phyloP scores from a whole-genome alignment of 306 rosid species.

The Ormosia emarginata region DNA sequence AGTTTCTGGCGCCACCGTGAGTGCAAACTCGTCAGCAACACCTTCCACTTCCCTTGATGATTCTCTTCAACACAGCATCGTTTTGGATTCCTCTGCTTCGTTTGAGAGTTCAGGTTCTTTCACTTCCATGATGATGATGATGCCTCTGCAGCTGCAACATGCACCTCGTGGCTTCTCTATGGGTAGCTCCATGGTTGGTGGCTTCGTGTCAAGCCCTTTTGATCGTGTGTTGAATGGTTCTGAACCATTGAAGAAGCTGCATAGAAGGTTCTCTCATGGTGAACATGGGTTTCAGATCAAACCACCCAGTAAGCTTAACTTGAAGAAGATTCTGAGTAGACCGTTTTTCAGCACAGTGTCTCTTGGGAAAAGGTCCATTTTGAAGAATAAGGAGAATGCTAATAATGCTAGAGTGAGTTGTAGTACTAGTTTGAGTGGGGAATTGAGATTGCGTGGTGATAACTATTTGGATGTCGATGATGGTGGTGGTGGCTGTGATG shows the following conservation, averaged over 20 bases:
- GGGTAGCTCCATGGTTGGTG: conserved; percentile 5
- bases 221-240: conserved; percentile 28
- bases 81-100: conserved; percentile 54
- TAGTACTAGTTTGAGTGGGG: conserved; percentile 35
- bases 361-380: conserved; percentile 15
- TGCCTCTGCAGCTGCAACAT: conserved; percentile 52
- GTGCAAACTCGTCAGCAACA: conserved; percentile 69
- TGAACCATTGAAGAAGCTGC: conserved; percentile 15
- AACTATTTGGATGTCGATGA: background rate
- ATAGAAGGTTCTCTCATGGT: conserved; percentile 19
- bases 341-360: conserved; percentile 22
- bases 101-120: conserved; percentile 72
- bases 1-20: conserved; percentile 72
- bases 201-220: conserved; percentile 29
- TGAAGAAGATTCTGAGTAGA: conserved; percentile 38
- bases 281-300: background rate
- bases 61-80: conserved; percentile 25
- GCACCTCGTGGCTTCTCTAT: conserved; percentile 32
- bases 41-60: conserved; percentile 54
- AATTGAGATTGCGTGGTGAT: conserved; percentile 9
- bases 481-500: conserved; percentile 14
- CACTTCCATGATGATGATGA: conserved; percentile 27
- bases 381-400: conserved; percentile 25
- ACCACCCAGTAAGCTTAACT: conserved; percentile 13
- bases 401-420: conserved; percentile 25